Conservation (phyloP, 2,329 filamentous ascomycete genomes). For the Penicillium polonicum region DNA sequence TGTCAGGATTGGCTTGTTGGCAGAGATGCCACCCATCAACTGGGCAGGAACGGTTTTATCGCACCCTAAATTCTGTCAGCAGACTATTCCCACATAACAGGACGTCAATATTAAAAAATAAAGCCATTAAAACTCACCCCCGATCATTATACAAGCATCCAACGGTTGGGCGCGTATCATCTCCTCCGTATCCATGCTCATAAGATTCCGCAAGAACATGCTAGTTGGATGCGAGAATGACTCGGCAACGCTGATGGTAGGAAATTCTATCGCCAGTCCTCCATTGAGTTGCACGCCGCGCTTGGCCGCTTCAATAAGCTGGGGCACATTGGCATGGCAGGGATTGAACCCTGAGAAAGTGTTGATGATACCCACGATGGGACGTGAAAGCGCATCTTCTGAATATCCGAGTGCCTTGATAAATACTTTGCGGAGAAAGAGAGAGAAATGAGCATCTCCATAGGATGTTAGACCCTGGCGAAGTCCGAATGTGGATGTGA, state of each 20-base stretch:
- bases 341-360: constrained; percentile 72
- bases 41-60: constrained; percentile 74
- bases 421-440: constrained; percentile 73
- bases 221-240: constrained; percentile 68
- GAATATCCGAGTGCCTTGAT: constrained; percentile 74
- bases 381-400: constrained; percentile 67
- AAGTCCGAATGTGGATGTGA: constrained; percentile 55
- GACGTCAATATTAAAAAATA: background rate
- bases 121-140: constrained; percentile 48
- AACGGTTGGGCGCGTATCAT: constrained; percentile 72
- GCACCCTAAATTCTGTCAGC: constrained; percentile 53
- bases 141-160: constrained; percentile 66
- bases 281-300: constrained; percentile 66
- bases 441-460: constrained; percentile 71
- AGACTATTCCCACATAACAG: background rate
- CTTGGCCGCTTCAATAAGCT: constrained; percentile 69
- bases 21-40: constrained; percentile 72
- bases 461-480: constrained; percentile 66
- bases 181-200: constrained; percentile 79
- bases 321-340: constrained; percentile 70
- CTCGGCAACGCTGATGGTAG: constrained; percentile 71
- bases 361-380: constrained; percentile 73
- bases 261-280: constrained; percentile 69
- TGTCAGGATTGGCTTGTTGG: constrained; percentile 69
- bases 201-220: constrained; percentile 72